A percentile compares a stretch with the other conserved stretches of the same genome.
Conservation (phyloP, 1,139 yeast species). For the Geotrichum aggregatum region DNA sequence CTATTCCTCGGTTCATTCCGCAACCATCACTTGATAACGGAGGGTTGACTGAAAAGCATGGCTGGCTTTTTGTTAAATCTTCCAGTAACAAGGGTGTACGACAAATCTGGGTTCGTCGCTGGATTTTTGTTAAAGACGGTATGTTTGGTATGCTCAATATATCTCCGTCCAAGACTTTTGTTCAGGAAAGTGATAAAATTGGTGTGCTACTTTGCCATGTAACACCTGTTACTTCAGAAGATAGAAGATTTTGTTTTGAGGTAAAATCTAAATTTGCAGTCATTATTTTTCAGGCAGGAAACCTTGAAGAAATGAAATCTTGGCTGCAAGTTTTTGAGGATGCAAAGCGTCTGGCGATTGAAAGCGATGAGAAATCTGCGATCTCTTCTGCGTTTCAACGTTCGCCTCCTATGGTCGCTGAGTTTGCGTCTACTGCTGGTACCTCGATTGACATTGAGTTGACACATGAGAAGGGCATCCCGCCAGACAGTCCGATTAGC, state of each 20-base stretch:
- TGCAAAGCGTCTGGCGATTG: slow-evolving; percentile 53
- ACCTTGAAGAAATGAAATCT: slow-evolving; percentile 60
- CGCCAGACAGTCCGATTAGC: slow-evolving; percentile 12
- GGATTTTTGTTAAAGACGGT: slow-evolving; percentile 85
- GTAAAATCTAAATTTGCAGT: slow-evolving; percentile 63
- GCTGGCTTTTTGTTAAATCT: slow-evolving; percentile 74
- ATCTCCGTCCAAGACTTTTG: slow-evolving; percentile 69
- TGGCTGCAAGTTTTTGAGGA: slow-evolving; percentile 75
- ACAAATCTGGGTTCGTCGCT: slow-evolving; percentile 75
- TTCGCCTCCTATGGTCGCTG: slow-evolving; percentile 71
- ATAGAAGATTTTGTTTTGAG: slow-evolving; percentile 80
- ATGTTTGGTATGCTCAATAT: slow-evolving; percentile 75
- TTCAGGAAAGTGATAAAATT: slow-evolving; percentile 86
- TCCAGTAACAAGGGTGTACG: slow-evolving; percentile 37
- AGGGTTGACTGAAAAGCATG: slow-evolving; percentile 63
- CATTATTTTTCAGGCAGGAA: slow-evolving; percentile 71
- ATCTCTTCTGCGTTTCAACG: slow-evolving; percentile 59
- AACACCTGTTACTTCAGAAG: slow-evolving; percentile 66
- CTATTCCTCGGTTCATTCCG: slow-evolving; percentile 32
- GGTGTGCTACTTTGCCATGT: slow-evolving; percentile 71
- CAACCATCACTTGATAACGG: neutral
- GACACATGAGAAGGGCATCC: slow-evolving; percentile 12
- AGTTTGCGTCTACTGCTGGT: slow-evolving; percentile 66
- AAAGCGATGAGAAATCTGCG: slow-evolving; percentile 43
- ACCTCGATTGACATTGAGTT: slow-evolving; percentile 38